phyloP scores from a whole-genome alignment of 768 basidiomycete genomes.

The Phanerochaete sordida region DNA sequence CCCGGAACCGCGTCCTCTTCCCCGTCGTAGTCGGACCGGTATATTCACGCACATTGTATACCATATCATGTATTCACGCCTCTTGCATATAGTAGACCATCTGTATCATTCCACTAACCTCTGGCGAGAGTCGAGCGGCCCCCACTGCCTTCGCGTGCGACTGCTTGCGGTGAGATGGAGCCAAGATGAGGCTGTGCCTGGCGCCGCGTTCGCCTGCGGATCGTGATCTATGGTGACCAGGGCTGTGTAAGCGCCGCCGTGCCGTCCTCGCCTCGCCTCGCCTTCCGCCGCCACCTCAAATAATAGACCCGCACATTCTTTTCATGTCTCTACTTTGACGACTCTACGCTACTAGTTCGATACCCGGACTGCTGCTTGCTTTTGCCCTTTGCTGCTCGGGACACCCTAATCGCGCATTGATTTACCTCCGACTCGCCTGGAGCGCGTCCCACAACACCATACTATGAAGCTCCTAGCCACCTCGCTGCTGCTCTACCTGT shows the following conservation, averaged over 20 bases:
- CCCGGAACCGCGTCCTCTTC: background rate
- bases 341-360: slow-evolving; percentile 9
- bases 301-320: slow-evolving; percentile 1
- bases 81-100: background rate
- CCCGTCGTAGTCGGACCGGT: background rate
- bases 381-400: background rate
- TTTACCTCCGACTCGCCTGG: slow-evolving; percentile 5
- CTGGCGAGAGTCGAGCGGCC: background rate
- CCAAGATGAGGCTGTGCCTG: background rate
- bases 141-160: no score
- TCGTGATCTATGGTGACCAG: no score
- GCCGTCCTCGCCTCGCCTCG: slow-evolving; percentile 4
- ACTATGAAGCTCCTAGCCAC: slow-evolving; percentile 20
- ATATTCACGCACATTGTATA: background rate
- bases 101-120: background rate
- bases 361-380: background rate
- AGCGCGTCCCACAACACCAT: background rate
- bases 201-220: background rate
- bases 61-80: background rate
- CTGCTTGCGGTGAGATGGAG: background rate
- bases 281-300: background rate
- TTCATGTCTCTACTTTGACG: slow-evolving; percentile 3
- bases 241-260: background rate
- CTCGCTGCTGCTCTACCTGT: slow-evolving; percentile 21
- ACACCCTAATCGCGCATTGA: background rate